Evolutionary conservation across 306 rosid genomes (phyloP).

Genomic region (Medicago arabica): DNA sequence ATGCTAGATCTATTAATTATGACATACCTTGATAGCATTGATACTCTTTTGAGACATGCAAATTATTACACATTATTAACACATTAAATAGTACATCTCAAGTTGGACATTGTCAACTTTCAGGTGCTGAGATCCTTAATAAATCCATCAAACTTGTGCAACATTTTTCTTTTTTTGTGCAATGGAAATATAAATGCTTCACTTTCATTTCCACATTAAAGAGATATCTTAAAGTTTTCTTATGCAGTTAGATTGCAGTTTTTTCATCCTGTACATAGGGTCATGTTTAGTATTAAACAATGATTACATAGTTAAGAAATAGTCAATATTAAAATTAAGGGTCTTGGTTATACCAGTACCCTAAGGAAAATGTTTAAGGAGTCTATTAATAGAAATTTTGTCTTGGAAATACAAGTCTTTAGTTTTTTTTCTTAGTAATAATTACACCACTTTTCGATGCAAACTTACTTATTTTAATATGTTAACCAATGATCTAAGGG

Average conservation of each 20-base stretch:
- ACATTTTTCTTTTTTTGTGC: slow-evolving; percentile 21
- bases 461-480: too few relatives aligned
- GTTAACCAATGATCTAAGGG: too few relatives aligned
- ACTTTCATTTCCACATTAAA: not conserved
- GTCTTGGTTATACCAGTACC: too few relatives aligned
- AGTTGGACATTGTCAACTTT: slow-evolving; percentile 11
- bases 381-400: too few relatives aligned
- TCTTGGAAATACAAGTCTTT: too few relatives aligned
- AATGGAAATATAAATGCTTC: not conserved
- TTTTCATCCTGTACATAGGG: not conserved
- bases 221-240: not conserved
- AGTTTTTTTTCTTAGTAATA: too few relatives aligned
- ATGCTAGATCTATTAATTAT: slow-evolving; percentile 52
- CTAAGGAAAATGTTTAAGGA: too few relatives aligned
- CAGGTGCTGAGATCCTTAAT: slow-evolving; percentile 11
- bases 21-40: slow-evolving; percentile 43
- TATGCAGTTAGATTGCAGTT: not conserved
- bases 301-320: too few relatives aligned
- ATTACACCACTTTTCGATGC: too few relatives aligned
- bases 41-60: slow-evolving; percentile 39
- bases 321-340: too few relatives aligned
- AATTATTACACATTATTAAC: slow-evolving; percentile 41
- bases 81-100: slow-evolving; percentile 44
- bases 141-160: not conserved
- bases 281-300: not conserved